Percentiles rank a stretch among this genome's conserved stretches.
phyloP scores from a whole-genome alignment of 2,329 filamentous ascomycete genomes.

The Fusarium sp. region DNA sequence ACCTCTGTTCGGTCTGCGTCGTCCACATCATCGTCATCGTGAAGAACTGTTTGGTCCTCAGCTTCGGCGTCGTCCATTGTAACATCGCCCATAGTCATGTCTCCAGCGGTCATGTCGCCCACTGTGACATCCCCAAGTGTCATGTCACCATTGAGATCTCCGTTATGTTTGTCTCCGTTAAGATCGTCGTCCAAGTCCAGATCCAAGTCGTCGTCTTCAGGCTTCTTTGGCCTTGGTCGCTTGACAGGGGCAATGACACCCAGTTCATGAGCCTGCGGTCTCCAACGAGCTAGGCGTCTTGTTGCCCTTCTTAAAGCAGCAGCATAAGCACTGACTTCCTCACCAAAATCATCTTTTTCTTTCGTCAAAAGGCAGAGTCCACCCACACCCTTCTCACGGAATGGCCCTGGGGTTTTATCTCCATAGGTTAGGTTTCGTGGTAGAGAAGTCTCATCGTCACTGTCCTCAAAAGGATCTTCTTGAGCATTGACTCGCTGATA shows the following conservation, averaged over 20 bases:
- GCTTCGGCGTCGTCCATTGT: constrained; percentile 65
- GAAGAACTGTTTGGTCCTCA: constrained; percentile 56
- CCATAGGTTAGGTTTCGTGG: constrained; percentile 49
- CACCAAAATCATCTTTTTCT: constrained; percentile 80
- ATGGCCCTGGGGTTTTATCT: constrained; percentile 51
- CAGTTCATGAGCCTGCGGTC: constrained; percentile 56
- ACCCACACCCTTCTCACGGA: constrained; percentile 68
- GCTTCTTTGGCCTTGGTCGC: constrained; percentile 48
- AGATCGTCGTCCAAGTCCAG: constrained; percentile 46
- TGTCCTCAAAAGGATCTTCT: constrained; percentile 68
- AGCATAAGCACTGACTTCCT: constrained; percentile 75
- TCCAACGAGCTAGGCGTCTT: constrained; percentile 77
- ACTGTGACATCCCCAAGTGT: constrained; percentile 53
- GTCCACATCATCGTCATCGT: constrained; percentile 60
- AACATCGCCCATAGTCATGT: constrained; percentile 52
- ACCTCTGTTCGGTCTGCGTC: constrained; percentile 55
- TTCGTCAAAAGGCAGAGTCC: constrained; percentile 70
- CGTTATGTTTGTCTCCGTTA: constrained; percentile 26
- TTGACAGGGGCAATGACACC: constrained; percentile 62
- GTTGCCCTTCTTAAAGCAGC: constrained; percentile 72
- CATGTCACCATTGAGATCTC: constrained; percentile 43
- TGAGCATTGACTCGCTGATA: constrained; percentile 71
- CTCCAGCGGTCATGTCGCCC: constrained; percentile 48
- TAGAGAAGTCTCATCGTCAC: constrained; percentile 66
- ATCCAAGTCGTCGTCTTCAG: constrained; percentile 40